Evolutionary conservation across 495 filamentous ascomycete species (phyloP).

Genomic region (Penicillium diatomitis): DNA sequence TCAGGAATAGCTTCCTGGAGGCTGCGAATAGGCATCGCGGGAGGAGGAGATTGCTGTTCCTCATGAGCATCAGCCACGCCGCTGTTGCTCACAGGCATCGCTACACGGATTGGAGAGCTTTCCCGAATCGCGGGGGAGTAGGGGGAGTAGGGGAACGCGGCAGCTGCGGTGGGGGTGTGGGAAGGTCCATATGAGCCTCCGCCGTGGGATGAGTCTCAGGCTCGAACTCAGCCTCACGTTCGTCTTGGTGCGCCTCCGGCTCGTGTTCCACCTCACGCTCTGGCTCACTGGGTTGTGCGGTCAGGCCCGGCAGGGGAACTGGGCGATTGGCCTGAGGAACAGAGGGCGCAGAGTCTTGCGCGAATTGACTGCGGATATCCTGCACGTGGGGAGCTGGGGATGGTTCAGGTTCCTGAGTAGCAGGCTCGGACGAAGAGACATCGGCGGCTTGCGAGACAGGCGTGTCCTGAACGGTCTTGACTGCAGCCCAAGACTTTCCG

Average conservation of each 20-base stretch:
- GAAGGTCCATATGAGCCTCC: conserved; percentile 18
- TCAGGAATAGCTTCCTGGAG: conserved; percentile 50
- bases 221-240: conserved; percentile 41
- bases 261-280: conserved; percentile 23
- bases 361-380: conserved; percentile 69
- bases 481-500: conserved; percentile 80
- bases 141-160: conserved; percentile 52
- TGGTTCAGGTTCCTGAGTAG: conserved; percentile 38
- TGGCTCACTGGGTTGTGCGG: conserved; percentile 38
- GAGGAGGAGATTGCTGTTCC: conserved; percentile 40
- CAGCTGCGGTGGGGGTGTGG: conserved; percentile 46
- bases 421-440: conserved; percentile 39
- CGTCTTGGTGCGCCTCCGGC: conserved; percentile 33
- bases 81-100: conserved; percentile 70
- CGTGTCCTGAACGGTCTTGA: conserved; percentile 60
- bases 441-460: conserved; percentile 53
- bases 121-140: conserved; percentile 41
- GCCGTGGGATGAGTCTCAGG: conserved; percentile 22
- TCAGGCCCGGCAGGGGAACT: conserved; percentile 65
- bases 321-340: conserved; percentile 35
- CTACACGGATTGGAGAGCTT: conserved; percentile 72
- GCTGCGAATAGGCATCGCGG: conserved; percentile 46
- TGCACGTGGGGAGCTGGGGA: conserved; percentile 50
- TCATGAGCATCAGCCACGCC: conserved; percentile 39
- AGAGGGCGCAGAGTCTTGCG: conserved; percentile 30